Conservation (phyloP, 2,329 filamentous ascomycete species). For the Alternaria sp. region DNA sequence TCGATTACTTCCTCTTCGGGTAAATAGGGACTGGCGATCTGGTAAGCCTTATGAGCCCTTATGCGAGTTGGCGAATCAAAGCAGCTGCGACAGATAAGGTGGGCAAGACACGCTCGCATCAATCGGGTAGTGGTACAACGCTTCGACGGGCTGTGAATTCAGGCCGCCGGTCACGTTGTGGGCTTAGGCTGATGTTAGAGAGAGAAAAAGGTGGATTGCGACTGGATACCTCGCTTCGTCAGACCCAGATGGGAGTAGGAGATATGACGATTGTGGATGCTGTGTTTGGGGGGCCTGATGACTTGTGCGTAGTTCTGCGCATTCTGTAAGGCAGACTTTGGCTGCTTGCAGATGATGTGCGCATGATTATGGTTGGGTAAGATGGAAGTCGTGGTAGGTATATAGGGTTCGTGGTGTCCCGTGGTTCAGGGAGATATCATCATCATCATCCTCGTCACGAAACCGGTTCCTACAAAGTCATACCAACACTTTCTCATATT, state of each 20-base stretch:
- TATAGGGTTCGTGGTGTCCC: background rate
- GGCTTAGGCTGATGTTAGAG: background rate
- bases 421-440: background rate
- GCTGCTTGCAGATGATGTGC: background rate
- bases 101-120: too few species aligned
- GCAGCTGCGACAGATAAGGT: too few species aligned
- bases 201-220: background rate
- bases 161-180: conserved; percentile 3
- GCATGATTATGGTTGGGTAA: background rate
- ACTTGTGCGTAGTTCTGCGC: background rate
- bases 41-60: background rate
- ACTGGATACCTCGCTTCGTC: background rate
- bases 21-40: background rate
- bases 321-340: background rate
- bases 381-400: background rate
- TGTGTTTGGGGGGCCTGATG: background rate
- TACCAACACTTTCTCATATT: background rate
- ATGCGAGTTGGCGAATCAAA: background rate
- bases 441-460: background rate
- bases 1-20: background rate
- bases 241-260: background rate
- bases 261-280: background rate
- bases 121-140: background rate
- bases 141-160: background rate
- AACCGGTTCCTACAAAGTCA: background rate